Conservation (phyloP, 176 grass and related monocot genomes). For the Typha latifolia region DNA sequence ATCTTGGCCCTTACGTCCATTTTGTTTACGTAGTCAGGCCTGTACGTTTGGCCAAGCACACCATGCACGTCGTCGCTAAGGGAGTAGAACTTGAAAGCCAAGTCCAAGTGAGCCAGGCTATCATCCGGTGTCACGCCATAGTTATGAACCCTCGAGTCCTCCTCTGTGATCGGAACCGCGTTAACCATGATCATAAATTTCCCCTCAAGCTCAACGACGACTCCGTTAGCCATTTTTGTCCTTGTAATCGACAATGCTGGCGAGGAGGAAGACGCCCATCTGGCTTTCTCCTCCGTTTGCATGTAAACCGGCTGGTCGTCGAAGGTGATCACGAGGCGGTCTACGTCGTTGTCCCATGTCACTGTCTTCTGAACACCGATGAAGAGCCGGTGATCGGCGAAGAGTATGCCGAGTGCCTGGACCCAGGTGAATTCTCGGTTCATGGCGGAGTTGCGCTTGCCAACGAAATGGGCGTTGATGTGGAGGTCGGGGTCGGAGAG, state of each 20-base stretch:
- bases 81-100: slow-evolving; percentile 45
- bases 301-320: slow-evolving; percentile 19
- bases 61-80: slow-evolving; percentile 39
- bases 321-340: slow-evolving; percentile 32
- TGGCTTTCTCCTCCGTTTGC: not conserved
- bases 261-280: slow-evolving; percentile 22
- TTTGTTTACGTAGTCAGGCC: slow-evolving; percentile 40
- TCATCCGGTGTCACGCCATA: slow-evolving; percentile 36
- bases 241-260: slow-evolving; percentile 25
- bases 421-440: slow-evolving; percentile 64
- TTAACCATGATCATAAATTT: slow-evolving; percentile 37
- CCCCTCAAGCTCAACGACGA: slow-evolving; percentile 31
- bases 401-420: slow-evolving; percentile 42
- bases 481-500: slow-evolving; percentile 43
- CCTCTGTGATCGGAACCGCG: slow-evolving; percentile 26
- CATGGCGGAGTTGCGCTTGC: slow-evolving; percentile 40
- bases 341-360: slow-evolving; percentile 20
- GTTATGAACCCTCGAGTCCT: slow-evolving; percentile 45
- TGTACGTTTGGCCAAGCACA: slow-evolving; percentile 57
- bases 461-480: slow-evolving; percentile 72
- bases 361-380: slow-evolving; percentile 24
- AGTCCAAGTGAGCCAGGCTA: slow-evolving; percentile 41
- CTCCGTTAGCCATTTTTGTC: slow-evolving; percentile 20
- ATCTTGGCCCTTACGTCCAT: slow-evolving; percentile 32
- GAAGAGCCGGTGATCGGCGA: slow-evolving; percentile 41